Base-by-base conservation (phyloP, 306 rosid species). In the Dryas alaskensis region DNA sequence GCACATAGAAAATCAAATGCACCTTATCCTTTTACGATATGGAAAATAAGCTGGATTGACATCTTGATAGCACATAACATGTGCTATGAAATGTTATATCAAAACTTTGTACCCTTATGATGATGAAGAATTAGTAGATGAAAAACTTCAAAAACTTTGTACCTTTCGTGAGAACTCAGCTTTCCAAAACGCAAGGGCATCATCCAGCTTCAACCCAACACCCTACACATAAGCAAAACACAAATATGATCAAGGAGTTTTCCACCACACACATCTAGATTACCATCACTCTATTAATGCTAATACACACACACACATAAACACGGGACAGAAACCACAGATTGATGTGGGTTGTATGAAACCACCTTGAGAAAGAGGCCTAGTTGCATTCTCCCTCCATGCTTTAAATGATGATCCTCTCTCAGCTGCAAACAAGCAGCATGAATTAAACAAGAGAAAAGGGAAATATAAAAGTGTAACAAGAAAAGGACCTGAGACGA, bases 351-450 rank as follows among this genome's bases (percentile, higher is more conserved):
- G 46, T 57, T 57, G 44, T 37, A 59, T 70, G 73, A 76, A 47
- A 22, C 74, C 62, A 94, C 99, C 99, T 92, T 94, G 62, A 92
- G 97, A 87, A 94, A 94, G 77, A 94, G 97, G 68, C 99, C 99
- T 39, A 94, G 80, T 74, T 94, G 99, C 97, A 94, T 91, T 85
- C 96, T 87, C 74, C 97, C 99, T 68, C 97, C 97, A 75, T 94
- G 96, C 89, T 94, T 94, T 79, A 94, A 85, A 90, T 94, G 97
- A 87, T 92, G 99, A 78, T 92, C 99, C 79, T 94, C 99, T 77
- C 81, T 94, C 83, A 92, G 85, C 99, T 92, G 87, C 81, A 83
- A 55, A 77, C 42, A 74, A 67, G 55, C 59, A 22, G 79, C 55
- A 73, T 25, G 19, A 73, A 58, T 71, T 48, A 83, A 67, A 70